Evolutionary conservation across 106 monocot species (phyloP), one percentile per base, ranked within the genome.

Genomic region (Posidonia australis): DNA sequence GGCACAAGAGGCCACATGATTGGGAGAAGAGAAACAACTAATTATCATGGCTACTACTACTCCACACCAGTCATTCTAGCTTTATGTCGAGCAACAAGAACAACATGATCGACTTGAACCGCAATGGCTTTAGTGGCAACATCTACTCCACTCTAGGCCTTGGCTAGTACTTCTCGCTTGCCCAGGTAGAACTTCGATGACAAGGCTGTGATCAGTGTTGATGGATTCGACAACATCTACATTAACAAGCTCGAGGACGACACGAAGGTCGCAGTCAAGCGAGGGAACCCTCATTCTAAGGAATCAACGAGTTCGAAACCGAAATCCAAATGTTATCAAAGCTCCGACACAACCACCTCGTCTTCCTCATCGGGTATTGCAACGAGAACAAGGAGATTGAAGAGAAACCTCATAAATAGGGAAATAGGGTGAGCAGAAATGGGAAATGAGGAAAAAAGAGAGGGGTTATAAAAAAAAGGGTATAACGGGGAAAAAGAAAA

Each of bases 1-100:
- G 79, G 79, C 44, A 79, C 70, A 70, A 69, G 79, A 18, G 79
- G 46, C 79, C 79, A 5, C 69, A 74, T 21, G 74, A 79, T 51
- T 79, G 79, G 79, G 68, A 79, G 74, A 74, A 49, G 60, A 53
- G 65, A 36, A 74, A 79, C 59, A 79, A 70, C 70, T 79, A 74
- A 65, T 74, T 70, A 0, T 70, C 74, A 7, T 79, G 79, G 79
- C 70, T 79, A 13, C 74, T 79, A 1, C 79, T 74, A 9, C 51
- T 74, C 29, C 74, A 79, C 45, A 51, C 62, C 14, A 58, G 56
- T n/a, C 76, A 69, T 5, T 51, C 68, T n/a, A 74, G 69, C 16
- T 65, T 65, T 70, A 60, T 74, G 60, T 51, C 70, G 31, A 66
- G 63, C 43, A 60, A 60, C 69, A 73, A 68, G 48, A 63, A 47